Evolutionary conservation across 1,139 yeast species (phyloP).

Genomic region (Yamadazyma epiphylla): DNA sequence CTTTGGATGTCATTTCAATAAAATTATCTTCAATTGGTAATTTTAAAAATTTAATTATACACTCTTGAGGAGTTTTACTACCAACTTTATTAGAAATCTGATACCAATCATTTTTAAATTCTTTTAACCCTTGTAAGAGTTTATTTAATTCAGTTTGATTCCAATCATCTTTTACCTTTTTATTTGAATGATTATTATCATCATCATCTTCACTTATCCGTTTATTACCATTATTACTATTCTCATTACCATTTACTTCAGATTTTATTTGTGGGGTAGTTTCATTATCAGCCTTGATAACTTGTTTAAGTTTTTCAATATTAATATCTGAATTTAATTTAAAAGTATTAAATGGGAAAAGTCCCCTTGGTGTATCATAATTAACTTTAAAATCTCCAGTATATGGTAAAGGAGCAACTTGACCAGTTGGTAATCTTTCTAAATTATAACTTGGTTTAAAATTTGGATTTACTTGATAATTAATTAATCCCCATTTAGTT

Average conservation of each 20-base stretch:
- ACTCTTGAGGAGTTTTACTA: slow-evolving; percentile 69
- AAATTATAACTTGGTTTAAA: slow-evolving; percentile 60
- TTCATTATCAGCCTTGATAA: slow-evolving; percentile 22
- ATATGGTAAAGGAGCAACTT: slow-evolving; percentile 50
- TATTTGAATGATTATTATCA: slow-evolving; percentile 1
- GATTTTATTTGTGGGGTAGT: not conserved
- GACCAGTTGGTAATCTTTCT: slow-evolving; percentile 53
- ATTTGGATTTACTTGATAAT: slow-evolving; percentile 82
- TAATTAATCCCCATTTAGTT: slow-evolving; percentile 94
- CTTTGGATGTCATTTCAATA: slow-evolving; percentile 46
- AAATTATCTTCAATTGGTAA: slow-evolving; percentile 79
- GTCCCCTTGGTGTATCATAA: slow-evolving; percentile 90
- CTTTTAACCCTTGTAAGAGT: slow-evolving; percentile 60
- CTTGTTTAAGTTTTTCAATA: slow-evolving; percentile 50
- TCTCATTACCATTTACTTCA: not conserved
- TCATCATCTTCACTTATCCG: slow-evolving; percentile 4
- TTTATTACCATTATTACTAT: not conserved
- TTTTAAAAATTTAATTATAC: slow-evolving; percentile 74
- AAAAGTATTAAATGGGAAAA: slow-evolving; percentile 87
- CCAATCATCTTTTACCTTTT: slow-evolving; percentile 62
- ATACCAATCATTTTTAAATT: slow-evolving; percentile 69
- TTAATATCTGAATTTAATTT: slow-evolving; percentile 58
- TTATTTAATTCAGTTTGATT: slow-evolving; percentile 53
- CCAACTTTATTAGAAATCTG: slow-evolving; percentile 63
- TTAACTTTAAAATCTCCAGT: slow-evolving; percentile 67